Percentiles rank a stretch among this genome's conserved stretches.
Evolutionary conservation across 2,329 filamentous ascomycete species (phyloP).

Genomic region (Cladophialophora bantiana): DNA sequence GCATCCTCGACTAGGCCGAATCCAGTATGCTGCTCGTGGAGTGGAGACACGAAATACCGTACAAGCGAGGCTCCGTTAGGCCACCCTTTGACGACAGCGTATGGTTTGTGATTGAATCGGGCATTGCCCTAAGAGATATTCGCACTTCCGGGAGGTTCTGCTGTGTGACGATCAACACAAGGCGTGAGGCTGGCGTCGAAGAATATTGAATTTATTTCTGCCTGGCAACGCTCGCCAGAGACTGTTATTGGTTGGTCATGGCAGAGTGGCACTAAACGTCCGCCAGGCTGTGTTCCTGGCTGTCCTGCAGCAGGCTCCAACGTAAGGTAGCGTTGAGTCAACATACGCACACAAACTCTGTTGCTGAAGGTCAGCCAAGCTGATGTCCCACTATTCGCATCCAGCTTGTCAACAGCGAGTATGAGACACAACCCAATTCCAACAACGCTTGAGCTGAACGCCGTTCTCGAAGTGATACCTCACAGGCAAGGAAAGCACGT

Average conservation of each 20-base stretch:
- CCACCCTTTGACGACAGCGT: background rate
- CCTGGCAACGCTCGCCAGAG: background rate
- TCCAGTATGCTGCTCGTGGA: conserved; percentile 8
- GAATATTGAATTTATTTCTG: background rate
- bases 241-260: background rate
- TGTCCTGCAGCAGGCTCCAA: background rate
- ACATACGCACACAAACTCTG: background rate
- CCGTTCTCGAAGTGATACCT: background rate
- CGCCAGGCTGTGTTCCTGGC: background rate
- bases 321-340: background rate
- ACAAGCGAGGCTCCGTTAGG: background rate
- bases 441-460: background rate
- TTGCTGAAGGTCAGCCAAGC: background rate
- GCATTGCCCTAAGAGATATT: background rate
- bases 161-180: background rate
- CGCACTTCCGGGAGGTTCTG: background rate
- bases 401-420: background rate
- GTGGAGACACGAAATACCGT: background rate
- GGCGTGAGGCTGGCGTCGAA: background rate
- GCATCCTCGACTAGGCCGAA: conserved; percentile 5
- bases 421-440: background rate
- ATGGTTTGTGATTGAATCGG: background rate
- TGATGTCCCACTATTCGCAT: background rate
- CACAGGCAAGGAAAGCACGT: background rate
- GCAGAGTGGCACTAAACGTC: background rate